Evolutionary conservation across 192 early-diverging fungal species (phyloP).

Genomic region (Podila clonocystis): DNA sequence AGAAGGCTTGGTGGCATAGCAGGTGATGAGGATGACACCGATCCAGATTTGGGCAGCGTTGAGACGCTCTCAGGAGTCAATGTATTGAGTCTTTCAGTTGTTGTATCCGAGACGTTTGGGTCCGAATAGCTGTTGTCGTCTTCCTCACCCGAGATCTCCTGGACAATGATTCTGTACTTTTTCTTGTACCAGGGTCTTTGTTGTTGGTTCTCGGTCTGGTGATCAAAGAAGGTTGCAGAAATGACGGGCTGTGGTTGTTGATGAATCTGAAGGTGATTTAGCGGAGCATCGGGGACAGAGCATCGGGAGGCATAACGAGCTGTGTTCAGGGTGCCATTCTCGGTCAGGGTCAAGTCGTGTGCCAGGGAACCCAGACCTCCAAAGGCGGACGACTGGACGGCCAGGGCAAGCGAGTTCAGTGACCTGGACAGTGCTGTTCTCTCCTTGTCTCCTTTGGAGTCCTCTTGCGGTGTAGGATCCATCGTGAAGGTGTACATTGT

Average conservation of each 20-base stretch:
- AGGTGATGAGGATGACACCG: background rate
- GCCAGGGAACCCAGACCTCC: background rate
- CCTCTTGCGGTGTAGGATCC: too few relatives aligned
- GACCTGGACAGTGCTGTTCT: background rate
- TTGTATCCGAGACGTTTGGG: background rate
- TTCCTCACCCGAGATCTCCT: background rate
- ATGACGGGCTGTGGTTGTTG: too few relatives aligned
- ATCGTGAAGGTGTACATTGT: too few relatives aligned
- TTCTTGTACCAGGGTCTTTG: background rate
- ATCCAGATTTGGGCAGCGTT: background rate
- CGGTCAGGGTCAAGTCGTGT: background rate
- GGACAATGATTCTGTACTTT: background rate
- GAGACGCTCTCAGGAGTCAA: background rate
- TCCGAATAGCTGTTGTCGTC: background rate
- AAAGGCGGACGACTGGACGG: conserved; percentile 1
- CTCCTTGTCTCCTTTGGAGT: background rate
- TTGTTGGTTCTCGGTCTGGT: background rate
- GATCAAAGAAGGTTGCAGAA: too few relatives aligned
- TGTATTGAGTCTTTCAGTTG: background rate
- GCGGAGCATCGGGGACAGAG: background rate
- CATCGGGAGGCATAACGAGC: background rate
- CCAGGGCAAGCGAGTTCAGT: conserved; percentile 1
- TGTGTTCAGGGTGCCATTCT: background rate
- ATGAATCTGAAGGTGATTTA: too few relatives aligned
- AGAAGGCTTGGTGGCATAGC: background rate